Evolutionary conservation across 257 asterid species (phyloP).

Genomic region (Solanum microdontum): DNA sequence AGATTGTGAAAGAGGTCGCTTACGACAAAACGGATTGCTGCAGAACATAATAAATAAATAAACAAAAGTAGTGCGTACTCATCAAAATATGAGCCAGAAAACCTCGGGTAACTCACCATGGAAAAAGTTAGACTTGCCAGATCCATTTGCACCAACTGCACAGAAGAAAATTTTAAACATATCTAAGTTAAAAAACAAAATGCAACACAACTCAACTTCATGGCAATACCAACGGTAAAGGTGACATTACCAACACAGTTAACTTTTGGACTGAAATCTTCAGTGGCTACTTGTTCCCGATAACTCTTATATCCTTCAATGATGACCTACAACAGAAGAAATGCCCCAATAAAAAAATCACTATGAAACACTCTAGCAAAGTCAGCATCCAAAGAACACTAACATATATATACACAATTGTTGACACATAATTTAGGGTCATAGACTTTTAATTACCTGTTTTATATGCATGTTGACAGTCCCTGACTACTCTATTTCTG

Average conservation of each 20-base stretch:
- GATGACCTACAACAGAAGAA: constrained; percentile 41
- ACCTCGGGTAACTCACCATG: constrained; percentile 42
- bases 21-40: constrained; percentile 94
- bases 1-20: constrained; percentile 87
- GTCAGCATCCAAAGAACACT: background rate
- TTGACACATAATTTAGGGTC: background rate
- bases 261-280: constrained; percentile 83
- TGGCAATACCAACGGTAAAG: background rate
- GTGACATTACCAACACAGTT: constrained; percentile 75
- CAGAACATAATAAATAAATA: background rate
- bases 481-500: background rate
- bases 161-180: background rate
- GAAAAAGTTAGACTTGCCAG: constrained; percentile 96
- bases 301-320: constrained; percentile 98
- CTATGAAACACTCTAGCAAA: background rate
- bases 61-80: background rate
- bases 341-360: background rate
- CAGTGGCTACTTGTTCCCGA: constrained; percentile 81
- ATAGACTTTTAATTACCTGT: constrained; percentile 35
- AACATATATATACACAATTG: background rate
- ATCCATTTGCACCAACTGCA: constrained; percentile 99
- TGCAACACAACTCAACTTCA: background rate
- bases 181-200: background rate
- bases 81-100: background rate
- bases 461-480: constrained; percentile 51